Base-by-base conservation (phyloP, 1,284 basidiomycete species). In the Fistulinella staudtii region DNA sequence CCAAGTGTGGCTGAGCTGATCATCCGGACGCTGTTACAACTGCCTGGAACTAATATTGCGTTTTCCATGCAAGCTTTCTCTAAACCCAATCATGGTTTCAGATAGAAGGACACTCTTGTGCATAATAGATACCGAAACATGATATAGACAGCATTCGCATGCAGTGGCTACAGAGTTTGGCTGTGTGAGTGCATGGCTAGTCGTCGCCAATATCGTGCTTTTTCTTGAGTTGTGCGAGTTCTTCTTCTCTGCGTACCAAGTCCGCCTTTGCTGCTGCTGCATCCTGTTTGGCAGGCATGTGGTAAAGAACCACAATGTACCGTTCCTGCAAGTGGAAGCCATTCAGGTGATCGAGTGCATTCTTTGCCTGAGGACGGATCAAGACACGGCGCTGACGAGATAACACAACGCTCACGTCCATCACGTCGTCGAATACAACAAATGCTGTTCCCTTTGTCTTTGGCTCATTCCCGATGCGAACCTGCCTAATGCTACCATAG, bases 291-390 rank as follows among this genome's bases (percentile, higher is more conserved):
- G 92, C 87, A 29, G 93, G 93, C 82, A 98, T 95, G 64, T 99
- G 95, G 61, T 96, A 98, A 22, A 99, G 73, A 13, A 99, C 95
- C 42, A 94, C 91, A 46, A 99, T 95, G 69, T 99, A 99, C 25
- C 96, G 84, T 67, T 97, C 95, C 72, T 96, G 93, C 51, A 99
- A 70, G 71, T 99, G 95, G 73, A 99, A 99, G 30, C 95, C 96
- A 59, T 99, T 99, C 61, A 99, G 68, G 66, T 96, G 90, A 62
- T 95, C 93, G 45, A 96, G 81, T 1, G 95, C 95, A 60, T 94
- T 93, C 70, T 97, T 97, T 14, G 91, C 92, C 85, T 93, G 57
- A 13, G 37, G 39, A 31, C 40, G 45, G 43, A 50, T 63, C 37
- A 60, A 51, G 51, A 17, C 8, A 36, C 34, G 36, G 17, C 17